Evolutionary conservation across 2,329 filamentous ascomycete species (phyloP), one percentile per base, ranked within the genome.

Genomic region (Alternaria consortialis): DNA sequence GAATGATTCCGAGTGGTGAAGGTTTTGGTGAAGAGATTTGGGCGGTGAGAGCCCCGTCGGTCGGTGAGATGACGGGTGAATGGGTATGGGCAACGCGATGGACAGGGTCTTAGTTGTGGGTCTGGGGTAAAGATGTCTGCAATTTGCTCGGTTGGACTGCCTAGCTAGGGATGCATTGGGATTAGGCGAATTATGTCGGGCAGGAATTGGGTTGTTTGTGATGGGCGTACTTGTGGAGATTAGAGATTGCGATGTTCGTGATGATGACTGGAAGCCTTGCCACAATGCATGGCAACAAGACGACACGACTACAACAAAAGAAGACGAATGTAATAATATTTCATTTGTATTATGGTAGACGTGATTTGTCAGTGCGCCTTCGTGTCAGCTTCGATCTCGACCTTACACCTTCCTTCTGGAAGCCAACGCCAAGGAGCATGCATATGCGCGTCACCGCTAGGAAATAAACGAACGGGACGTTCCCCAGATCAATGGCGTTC

Each of bases 401-500:
- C 47, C 43, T 59, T 25, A 20, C 25, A 17, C 48, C 29, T 12
- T 58, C 39, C 32, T 53, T 39, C 31, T 27, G 51, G 47, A 74
- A 72, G 27, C 76, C 76, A 29, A 77, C 56, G 7, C 74, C 65
- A 29, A 67, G 53, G 32, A 77, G 54, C 57, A 77, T 68, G 37
- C 57, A 65, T 23, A 69, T 60, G 40, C 76, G 68, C 51, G 67
- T 69, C 27, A 71, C 20, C 5, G 88, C 88, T 4, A 90, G 88
- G 4, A 87, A 77, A 74, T 92, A 92, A 29, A 92, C 90, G 78
- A 90, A 91, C 1, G 84, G 85, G 15, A 92, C 84, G 71, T 91
- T 91, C 1, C 89, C 90, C 83, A 84, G 86, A 65, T 88, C 87
- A 63, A 90, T 90, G 12, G 83, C 82, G 75, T 90, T 91, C 90